Evolutionary conservation across 371 early-diverging fungal genomes (phyloP), one percentile per base, ranked within the genome.

Genomic region (Mucor velutinosus): DNA sequence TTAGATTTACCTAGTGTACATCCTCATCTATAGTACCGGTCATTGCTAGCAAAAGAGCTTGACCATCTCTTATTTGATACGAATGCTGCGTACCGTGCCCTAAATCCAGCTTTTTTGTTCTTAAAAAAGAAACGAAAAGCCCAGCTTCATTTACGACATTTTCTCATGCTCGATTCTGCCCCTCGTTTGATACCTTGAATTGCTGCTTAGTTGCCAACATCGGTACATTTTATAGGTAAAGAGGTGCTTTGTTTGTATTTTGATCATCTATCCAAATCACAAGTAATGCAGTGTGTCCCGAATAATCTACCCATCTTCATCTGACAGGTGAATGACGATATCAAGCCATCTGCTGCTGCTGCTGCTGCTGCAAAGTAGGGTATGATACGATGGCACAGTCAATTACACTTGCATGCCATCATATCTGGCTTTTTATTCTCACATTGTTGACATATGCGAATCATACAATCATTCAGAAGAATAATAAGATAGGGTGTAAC

Each of bases 81-180:
- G 15, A 21, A 51, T 21, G 12, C 21, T 51, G 51, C 25, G 25
- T 51, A 23, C 14, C 7, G 51, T 51, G 21, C 51, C 51, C 49
- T 23, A 19, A 25, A 23, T 21, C 12, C 12, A 23, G 7, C 25
- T 51, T 14, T 23, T 23, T 21, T 51, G 21, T 51, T 51, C 25
- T 51, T 51, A 51, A 51, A 51, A 51, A 21, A 51, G 51, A 25
- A 51, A 51, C 25, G 4, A 30, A 25, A 60, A 60, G 60, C 60
- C 21, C 60, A 60, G 60, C 41, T 61, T 43, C 47, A 61, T 49
- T 47, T 61, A 29, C 12, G 35, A 19, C 37, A 51, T 19, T n/a
- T 62, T 51, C 51, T 51, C 51, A 51, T 51, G 51, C 25, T 4
- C 51, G 11, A 51, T 51, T 51, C 45, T 45, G 10, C 25, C 23